Conservation (phyloP, 2,329 filamentous ascomycete genomes). For the Aspergillus chevalieri region DNA sequence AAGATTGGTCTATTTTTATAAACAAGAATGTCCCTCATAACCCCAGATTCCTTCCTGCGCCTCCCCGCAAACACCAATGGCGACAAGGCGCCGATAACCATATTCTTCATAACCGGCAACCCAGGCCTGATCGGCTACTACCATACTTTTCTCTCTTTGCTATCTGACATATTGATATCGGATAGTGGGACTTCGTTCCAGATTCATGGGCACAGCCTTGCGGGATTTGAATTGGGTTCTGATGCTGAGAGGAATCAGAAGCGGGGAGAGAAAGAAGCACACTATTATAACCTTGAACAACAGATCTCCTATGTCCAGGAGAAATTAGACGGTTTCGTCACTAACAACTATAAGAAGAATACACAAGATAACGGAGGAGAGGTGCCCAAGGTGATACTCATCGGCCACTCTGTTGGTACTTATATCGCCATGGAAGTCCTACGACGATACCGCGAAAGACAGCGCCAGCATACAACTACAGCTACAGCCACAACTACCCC, state of each 20-base stretch:
- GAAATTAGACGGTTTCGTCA: slow-evolving; percentile 37
- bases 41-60: slow-evolving; percentile 26
- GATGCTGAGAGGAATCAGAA: not conserved
- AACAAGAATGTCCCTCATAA: slow-evolving; percentile 17
- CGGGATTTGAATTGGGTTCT: slow-evolving; percentile 26
- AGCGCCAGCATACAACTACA: not conserved
- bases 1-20: no score
- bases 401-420: slow-evolving; percentile 68
- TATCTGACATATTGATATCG: slow-evolving; percentile 19
- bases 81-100: slow-evolving; percentile 14
- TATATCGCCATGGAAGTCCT: slow-evolving; percentile 67
- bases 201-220: slow-evolving; percentile 31
- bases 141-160: slow-evolving; percentile 36
- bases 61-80: slow-evolving; percentile 12
- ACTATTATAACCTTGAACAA: slow-evolving; percentile 37
- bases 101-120: slow-evolving; percentile 48
- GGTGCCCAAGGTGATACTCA: slow-evolving; percentile 51
- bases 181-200: slow-evolving; percentile 10
- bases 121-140: slow-evolving; percentile 48
- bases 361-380: not conserved
- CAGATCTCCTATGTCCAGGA: slow-evolving; percentile 46
- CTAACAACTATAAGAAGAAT: not conserved
- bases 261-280: not conserved
- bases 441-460: slow-evolving; percentile 46
- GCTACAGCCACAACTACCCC: not conserved